Evolutionary conservation across 345 rosid species (phyloP).

Genomic region (Rhodamnia argentea): DNA sequence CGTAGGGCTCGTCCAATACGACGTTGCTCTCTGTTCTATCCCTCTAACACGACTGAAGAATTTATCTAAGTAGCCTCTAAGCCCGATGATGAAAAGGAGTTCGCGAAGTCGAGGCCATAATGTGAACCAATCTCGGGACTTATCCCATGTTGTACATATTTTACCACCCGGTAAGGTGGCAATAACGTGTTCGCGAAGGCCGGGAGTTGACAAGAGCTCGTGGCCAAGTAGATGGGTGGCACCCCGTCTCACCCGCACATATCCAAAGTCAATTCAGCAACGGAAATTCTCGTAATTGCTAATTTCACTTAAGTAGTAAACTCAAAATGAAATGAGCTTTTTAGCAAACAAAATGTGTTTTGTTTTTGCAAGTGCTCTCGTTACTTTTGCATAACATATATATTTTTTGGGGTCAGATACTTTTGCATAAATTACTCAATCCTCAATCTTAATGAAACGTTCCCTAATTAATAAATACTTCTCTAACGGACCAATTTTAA

Average conservation of each 20-base stretch:
- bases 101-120: not conserved
- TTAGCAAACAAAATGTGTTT: not conserved
- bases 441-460: not conserved
- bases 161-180: no score
- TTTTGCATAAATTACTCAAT: not conserved
- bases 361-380: not conserved
- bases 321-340: not conserved
- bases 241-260: not conserved
- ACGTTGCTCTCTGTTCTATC: not conserved
- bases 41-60: not conserved
- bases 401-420: no score
- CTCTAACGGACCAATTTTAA: no score
- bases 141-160: no score
- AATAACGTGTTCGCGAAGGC: not conserved
- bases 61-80: not conserved
- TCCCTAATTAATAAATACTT: not conserved
- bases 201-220: not conserved
- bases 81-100: no score
- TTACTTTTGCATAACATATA: not conserved
- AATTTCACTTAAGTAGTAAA: not conserved
- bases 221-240: not conserved
- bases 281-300: not conserved
- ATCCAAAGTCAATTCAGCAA: not conserved
- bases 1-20: not conserved
- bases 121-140: not conserved